Evolutionary conservation across 495 filamentous ascomycete genomes (phyloP).

Genomic region (Lasiosphaeris hirsuta): DNA sequence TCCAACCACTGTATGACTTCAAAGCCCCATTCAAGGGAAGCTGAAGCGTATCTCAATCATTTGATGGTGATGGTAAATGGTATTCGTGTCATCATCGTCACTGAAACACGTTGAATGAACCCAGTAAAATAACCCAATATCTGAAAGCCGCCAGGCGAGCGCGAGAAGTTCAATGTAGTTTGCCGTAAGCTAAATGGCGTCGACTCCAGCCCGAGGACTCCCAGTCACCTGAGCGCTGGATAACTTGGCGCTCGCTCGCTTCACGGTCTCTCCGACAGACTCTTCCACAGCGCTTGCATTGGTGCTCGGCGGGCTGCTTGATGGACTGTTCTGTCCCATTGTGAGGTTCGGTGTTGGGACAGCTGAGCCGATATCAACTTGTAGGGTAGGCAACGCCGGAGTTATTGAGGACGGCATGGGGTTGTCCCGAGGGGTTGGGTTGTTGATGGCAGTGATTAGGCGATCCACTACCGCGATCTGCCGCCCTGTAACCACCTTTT

Average conservation of each 20-base stretch:
- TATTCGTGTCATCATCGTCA: too few species aligned
- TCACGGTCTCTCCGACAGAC: not conserved
- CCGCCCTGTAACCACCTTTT: constrained; percentile 72
- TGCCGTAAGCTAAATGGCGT: not conserved
- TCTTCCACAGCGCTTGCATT: constrained; percentile 53
- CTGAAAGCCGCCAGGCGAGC: not conserved
- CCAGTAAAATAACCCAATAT: too few species aligned
- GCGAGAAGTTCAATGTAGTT: not conserved
- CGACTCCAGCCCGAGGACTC: not conserved
- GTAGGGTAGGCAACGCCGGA: constrained; percentile 34
- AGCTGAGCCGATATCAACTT: constrained; percentile 49
- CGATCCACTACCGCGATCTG: constrained; percentile 71
- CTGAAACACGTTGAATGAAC: too few species aligned
- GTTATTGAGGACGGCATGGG: constrained; percentile 21
- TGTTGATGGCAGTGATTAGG: constrained; percentile 42
- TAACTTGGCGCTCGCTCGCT: constrained; percentile 12
- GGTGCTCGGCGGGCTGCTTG: constrained; percentile 60
- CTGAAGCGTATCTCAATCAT: too few species aligned
- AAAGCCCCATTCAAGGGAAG: too few species aligned
- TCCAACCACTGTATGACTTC: too few species aligned
- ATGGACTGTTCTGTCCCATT: constrained; percentile 62
- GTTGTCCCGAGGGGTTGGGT: constrained; percentile 14
- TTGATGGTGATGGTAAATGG: too few species aligned
- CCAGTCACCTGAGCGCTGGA: not conserved
- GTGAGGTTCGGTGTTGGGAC: constrained; percentile 58